Conservation (phyloP, 2,329 filamentous ascomycete species). For the Penicillium sp. region DNA sequence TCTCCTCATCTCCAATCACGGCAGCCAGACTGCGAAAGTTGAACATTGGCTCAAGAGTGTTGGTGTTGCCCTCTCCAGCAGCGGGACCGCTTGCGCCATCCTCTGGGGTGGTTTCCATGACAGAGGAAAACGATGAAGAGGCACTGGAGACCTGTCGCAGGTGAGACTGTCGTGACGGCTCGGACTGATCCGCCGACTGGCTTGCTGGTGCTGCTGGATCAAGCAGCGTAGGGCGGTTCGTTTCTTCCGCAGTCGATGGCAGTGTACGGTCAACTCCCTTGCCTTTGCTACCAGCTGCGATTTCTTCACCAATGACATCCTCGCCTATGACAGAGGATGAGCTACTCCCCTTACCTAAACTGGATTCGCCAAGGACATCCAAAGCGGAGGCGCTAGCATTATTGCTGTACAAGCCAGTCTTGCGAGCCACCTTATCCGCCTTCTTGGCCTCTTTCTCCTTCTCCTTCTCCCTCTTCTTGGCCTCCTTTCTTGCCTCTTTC, state of each 20-base stretch:
- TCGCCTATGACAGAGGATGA: slow-evolving; percentile 39
- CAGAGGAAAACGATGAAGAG: slow-evolving; percentile 78
- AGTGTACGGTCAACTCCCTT: slow-evolving; percentile 65
- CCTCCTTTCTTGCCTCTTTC: slow-evolving; percentile 76
- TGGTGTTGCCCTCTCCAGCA: slow-evolving; percentile 48
- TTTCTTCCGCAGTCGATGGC: slow-evolving; percentile 25
- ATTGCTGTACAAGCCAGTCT: slow-evolving; percentile 53
- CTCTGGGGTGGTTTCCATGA: slow-evolving; percentile 60
- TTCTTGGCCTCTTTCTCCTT: slow-evolving; percentile 82
- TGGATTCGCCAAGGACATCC: slow-evolving; percentile 41
- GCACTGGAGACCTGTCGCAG: slow-evolving; percentile 82
- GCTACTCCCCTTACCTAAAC: slow-evolving; percentile 40
- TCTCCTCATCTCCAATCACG: slow-evolving; percentile 70
- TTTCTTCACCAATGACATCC: slow-evolving; percentile 41
- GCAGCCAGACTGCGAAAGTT: slow-evolving; percentile 87
- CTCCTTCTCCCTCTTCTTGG: slow-evolving; percentile 81
- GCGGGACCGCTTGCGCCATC: slow-evolving; percentile 49
- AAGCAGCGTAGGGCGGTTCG: slow-evolving; percentile 5
- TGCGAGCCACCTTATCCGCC: slow-evolving; percentile 66
- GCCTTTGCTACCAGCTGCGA: slow-evolving; percentile 56
- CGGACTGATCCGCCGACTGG: slow-evolving; percentile 36
- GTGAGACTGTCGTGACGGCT: slow-evolving; percentile 64
- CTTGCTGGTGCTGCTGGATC: slow-evolving; percentile 5
- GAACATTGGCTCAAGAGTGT: slow-evolving; percentile 74
- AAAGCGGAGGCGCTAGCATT: slow-evolving; percentile 66